Conservation (phyloP, 306 rosid genomes). For the Vigna trinervia region DNA sequence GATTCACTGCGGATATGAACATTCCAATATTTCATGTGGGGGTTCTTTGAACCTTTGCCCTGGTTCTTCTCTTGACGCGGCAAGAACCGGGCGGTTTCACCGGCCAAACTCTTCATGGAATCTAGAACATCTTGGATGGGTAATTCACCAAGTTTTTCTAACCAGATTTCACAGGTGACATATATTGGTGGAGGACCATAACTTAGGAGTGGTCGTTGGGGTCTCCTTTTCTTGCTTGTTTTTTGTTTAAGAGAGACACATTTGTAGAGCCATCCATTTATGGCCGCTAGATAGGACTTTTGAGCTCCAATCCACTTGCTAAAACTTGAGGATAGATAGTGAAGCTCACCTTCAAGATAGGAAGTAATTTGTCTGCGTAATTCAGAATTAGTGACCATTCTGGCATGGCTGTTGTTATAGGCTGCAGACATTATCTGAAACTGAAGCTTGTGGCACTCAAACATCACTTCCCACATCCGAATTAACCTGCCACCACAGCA, state of each 20-base stretch:
- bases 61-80: conserved; percentile 77
- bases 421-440: conserved; percentile 63
- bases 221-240: conserved; percentile 58
- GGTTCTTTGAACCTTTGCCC: conserved; percentile 52
- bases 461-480: conserved; percentile 96
- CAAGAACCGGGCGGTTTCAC: conserved; percentile 63
- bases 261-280: conserved; percentile 79
- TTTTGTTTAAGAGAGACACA: conserved; percentile 65
- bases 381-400: conserved; percentile 62
- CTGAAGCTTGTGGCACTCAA: conserved; percentile 83
- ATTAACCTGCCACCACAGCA: conserved; percentile 66
- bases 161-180: conserved; percentile 67
- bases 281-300: conserved; percentile 65
- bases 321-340: conserved; percentile 66
- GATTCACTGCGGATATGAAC: conserved; percentile 55
- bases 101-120: conserved; percentile 61
- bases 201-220: conserved; percentile 40
- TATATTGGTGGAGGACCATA: conserved; percentile 91
- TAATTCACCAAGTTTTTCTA: conserved; percentile 53
- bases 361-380: conserved; percentile 60
- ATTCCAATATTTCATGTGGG: conserved; percentile 52
- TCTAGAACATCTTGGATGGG: conserved; percentile 61
- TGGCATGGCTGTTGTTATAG: conserved; percentile 52
- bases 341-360: conserved; percentile 72
- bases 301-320: conserved; percentile 83